Base-by-base conservation (phyloP, 495 filamentous ascomycete species). In the Penicillium psychrofluorescens region DNA sequence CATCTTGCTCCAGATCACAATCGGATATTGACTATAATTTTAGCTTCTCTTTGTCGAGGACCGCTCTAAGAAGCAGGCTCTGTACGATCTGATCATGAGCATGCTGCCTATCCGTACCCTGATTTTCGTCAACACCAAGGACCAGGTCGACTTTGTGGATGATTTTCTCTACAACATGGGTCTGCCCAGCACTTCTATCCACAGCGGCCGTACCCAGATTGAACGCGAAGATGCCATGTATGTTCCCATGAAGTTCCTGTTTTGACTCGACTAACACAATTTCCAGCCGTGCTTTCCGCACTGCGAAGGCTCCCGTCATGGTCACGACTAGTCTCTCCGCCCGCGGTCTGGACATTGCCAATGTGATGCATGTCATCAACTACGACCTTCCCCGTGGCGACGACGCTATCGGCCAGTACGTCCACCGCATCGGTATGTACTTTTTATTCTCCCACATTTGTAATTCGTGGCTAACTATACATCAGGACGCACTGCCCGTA, bases 161-260 rank as follows among this genome's bases (percentile, higher is more conserved):
- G 92, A 96, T 52, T 94, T 76, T 45, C 64, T 98, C 2, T 96
- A 76, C 69, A 88, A 95, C 55, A 66, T 69, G 38, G 79, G 79
- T 0, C 61, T 96, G 1, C 92, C 92, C 0, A 81, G 75, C 15
- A 91, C 88, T 0, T 92, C 88, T 0, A 92, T 98, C 49, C 92
- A 97, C 54, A 60, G 78, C 8, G 86, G 87, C 44, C 87, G 90
- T 41, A 95, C 85, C 29, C 92, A 98, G 64, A 77, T 75, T 51
- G 92, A 97, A 71, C 85, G 92, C 46, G 92, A 98, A 61, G 91
- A 95, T 61, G 82, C 91, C 3, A 74, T 98, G 82, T 84, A 65
- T 71, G 80, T 73, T 38, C 8, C 7, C 7, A 16, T n/a, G 28
- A 9, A 34, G 9, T 2, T 1, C 8, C 27, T 0, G 27, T 31